phyloP scores from a whole-genome alignment of 768 basidiomycete species.

The Fomitopsis serialis region DNA sequence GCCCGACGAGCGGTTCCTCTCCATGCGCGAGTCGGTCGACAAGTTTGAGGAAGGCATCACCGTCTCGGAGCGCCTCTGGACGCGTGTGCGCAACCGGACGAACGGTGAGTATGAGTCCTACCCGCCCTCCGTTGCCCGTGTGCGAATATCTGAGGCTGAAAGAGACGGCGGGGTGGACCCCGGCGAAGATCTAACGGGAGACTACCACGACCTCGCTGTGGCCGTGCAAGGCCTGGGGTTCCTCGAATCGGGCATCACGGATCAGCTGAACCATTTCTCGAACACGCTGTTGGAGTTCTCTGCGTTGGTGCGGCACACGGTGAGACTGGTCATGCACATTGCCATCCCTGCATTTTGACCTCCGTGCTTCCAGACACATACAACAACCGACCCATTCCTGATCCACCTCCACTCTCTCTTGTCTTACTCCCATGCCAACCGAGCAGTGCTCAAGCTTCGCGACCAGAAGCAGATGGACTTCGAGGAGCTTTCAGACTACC shows the following conservation, averaged over 20 bases:
- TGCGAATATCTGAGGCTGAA: slow-evolving; percentile 72
- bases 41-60: slow-evolving; percentile 94
- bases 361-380: slow-evolving; percentile 89
- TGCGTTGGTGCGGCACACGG: slow-evolving; percentile 78
- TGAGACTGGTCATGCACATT: slow-evolving; percentile 20
- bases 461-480: slow-evolving; percentile 99
- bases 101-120: slow-evolving; percentile 62
- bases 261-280: slow-evolving; percentile 94
- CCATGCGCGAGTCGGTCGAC: slow-evolving; percentile 89
- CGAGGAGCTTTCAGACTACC: slow-evolving; percentile 93
- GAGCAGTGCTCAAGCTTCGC: slow-evolving; percentile 88
- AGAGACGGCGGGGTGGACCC: slow-evolving; percentile 76
- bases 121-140: slow-evolving; percentile 22
- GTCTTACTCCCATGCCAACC: slow-evolving; percentile 91
- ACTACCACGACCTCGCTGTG: slow-evolving; percentile 96
- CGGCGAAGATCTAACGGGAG: slow-evolving; percentile 90
- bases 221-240: slow-evolving; percentile 97
- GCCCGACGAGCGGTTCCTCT: slow-evolving; percentile 91
- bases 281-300: slow-evolving; percentile 96
- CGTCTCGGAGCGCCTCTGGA: slow-evolving; percentile 77
- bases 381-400: slow-evolving; percentile 89
- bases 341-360: too few relatives aligned
- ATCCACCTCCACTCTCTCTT: slow-evolving; percentile 85
- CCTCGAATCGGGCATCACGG: slow-evolving; percentile 97
- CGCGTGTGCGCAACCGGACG: slow-evolving; percentile 70